These are phyloP conservation scores for Wallemia mellicola DNA, from an alignment of 1,284 basidiomycete species.

Conservation along the genomic window DNA sequence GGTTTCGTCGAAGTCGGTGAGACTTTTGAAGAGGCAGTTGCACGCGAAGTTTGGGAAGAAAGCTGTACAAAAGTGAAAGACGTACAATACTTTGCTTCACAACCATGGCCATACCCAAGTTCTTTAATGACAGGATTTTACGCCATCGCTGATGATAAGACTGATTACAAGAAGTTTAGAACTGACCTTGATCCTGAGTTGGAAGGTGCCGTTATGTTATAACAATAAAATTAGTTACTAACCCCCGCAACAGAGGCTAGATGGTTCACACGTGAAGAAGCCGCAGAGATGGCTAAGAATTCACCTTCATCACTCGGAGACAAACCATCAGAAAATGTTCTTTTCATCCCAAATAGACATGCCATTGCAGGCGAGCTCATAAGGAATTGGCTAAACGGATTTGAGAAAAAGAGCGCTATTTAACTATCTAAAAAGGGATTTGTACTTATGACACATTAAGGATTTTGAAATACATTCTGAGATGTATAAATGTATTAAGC, in stretches of 20 bases:
- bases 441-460: too few relatives aligned
- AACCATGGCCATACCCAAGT: slow-evolving; percentile 32
- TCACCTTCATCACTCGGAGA: slow-evolving; percentile 19
- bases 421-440: not conserved
- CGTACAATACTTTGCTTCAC: slow-evolving; percentile 56
- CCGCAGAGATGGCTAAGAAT: slow-evolving; percentile 31
- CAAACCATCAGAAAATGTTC: not conserved
- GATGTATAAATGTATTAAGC: too few relatives aligned
- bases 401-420: not conserved
- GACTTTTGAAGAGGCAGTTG: slow-evolving; percentile 75
- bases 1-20: slow-evolving; percentile 46
- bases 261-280: slow-evolving; percentile 53
- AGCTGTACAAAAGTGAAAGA: slow-evolving; percentile 60
- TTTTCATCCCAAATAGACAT: slow-evolving; percentile 27
- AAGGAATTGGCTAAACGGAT: slow-evolving; percentile 22
- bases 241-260: slow-evolving; percentile 25
- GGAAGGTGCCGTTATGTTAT: not conserved
- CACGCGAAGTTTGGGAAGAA: slow-evolving; percentile 81
- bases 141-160: slow-evolving; percentile 7
- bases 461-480: too few relatives aligned
- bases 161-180: not conserved
- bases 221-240: too few relatives aligned
- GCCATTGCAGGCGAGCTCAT: slow-evolving; percentile 42
- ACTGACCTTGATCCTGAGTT: not conserved
- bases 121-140: slow-evolving; percentile 8